Percentiles rank a stretch among this genome's conserved stretches.
phyloP scores from a whole-genome alignment of 1,139 yeast species.

The Arxiozyma heterogenica region DNA sequence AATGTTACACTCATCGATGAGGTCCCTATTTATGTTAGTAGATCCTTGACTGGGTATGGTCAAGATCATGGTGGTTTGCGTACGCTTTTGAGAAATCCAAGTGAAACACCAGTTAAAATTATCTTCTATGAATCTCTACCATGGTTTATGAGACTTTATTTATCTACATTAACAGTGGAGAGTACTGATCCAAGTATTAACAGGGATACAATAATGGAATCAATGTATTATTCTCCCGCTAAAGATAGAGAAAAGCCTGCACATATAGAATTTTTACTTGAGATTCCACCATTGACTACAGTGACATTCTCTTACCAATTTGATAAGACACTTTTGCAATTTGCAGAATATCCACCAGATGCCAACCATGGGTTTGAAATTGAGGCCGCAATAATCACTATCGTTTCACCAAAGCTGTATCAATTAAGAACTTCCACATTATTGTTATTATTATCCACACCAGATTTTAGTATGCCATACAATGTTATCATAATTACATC shows the following conservation, averaged over 20 bases:
- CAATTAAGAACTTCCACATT: conserved; percentile 76
- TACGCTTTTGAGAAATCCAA: conserved; percentile 63
- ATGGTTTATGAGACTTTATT: conserved; percentile 82
- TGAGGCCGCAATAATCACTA: conserved; percentile 75
- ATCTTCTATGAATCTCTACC: conserved; percentile 78
- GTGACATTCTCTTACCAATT: conserved; percentile 66
- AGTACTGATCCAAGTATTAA: conserved; percentile 10
- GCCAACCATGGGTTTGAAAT: conserved; percentile 97
- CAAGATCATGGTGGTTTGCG: conserved; percentile 88
- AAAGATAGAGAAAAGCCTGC: conserved; percentile 74
- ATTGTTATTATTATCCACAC: conserved; percentile 81
- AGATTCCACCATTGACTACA: conserved; percentile 55
- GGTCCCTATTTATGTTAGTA: conserved; percentile 68
- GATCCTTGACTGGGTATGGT: conserved; percentile 87
- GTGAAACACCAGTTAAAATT: conserved; percentile 40
- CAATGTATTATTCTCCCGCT: conserved; percentile 65
- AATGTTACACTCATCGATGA: conserved; percentile 32
- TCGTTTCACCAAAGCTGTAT: conserved; percentile 39
- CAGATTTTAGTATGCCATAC: conserved; percentile 98
- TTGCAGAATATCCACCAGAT: conserved; percentile 96
- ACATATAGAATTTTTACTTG: conserved; percentile 62
- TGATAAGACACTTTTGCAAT: conserved; percentile 75
- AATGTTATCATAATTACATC: conserved; percentile 92
- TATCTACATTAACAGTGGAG: conserved; percentile 52
- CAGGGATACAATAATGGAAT: conserved; percentile 36